These are phyloP conservation scores for Amylocarpus encephaloides DNA, from an alignment of 2,329 filamentous ascomycete species.

Conservation along the genomic window DNA sequence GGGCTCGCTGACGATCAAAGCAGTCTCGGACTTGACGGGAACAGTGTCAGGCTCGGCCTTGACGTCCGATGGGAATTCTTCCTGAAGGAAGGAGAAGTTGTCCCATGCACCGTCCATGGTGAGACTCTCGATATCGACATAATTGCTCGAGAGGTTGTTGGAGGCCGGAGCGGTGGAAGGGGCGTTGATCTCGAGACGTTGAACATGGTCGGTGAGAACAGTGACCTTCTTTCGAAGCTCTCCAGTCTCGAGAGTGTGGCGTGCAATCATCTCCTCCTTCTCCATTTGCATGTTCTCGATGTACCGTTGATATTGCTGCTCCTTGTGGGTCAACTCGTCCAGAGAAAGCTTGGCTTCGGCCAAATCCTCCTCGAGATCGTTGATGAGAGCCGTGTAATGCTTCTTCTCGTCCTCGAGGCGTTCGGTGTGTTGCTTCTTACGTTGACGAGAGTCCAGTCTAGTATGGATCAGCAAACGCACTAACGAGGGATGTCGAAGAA, in stretches of 20 bases:
- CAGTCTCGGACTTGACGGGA: conserved; percentile 42
- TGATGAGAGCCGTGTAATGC: conserved; percentile 71
- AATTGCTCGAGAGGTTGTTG: conserved; percentile 62
- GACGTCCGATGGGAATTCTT: conserved; percentile 59
- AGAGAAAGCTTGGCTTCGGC: conserved; percentile 60
- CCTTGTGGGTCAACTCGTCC: conserved; percentile 65
- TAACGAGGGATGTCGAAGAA: conserved; percentile 6
- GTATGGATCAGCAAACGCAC: conserved; percentile 20
- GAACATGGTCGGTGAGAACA: conserved; percentile 67
- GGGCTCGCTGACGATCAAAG: conserved; percentile 39
- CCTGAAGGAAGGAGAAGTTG: conserved; percentile 69
- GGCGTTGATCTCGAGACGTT: conserved; percentile 61
- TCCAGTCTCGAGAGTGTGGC: conserved; percentile 82
- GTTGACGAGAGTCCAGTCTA: conserved; percentile 90
- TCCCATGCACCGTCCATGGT: conserved; percentile 80
- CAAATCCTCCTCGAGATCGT: conserved; percentile 72
- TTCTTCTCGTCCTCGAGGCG: conserved; percentile 97
- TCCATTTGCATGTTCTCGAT: conserved; percentile 73
- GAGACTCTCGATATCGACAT: conserved; percentile 76
- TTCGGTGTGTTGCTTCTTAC: conserved; percentile 98
- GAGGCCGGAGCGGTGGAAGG: conserved; percentile 47
- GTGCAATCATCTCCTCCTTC: conserved; percentile 85
- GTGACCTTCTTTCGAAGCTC: conserved; percentile 90
- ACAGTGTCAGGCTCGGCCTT: conserved; percentile 51
- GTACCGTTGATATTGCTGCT: conserved; percentile 67